Percentiles rank a stretch among this genome's conserved stretches.
Evolutionary conservation across 2,329 filamentous ascomycete species (phyloP).

Genomic region (Colletotrichum orchidophilum): DNA sequence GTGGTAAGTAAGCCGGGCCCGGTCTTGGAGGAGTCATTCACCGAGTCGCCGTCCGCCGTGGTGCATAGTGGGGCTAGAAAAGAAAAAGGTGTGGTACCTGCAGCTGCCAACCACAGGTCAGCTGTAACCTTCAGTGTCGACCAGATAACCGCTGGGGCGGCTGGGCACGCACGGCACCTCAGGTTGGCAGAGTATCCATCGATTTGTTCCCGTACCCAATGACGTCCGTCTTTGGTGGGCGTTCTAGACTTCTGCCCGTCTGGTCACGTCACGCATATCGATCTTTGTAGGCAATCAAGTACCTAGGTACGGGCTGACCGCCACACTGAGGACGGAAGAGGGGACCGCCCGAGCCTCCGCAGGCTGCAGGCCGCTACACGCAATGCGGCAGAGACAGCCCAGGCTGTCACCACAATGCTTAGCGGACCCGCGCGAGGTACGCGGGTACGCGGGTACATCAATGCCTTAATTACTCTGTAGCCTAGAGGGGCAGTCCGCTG

Average conservation of each 20-base stretch:
- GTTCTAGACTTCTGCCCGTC: background rate
- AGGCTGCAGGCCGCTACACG: background rate
- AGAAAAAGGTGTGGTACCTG: background rate
- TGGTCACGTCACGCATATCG: background rate
- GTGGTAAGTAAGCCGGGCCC: background rate
- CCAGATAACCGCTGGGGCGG: background rate
- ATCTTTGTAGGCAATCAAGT: background rate
- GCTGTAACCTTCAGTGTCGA: background rate
- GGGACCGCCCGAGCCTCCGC: conserved; percentile 12
- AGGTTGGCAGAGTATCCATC: background rate
- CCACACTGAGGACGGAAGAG: conserved; percentile 10
- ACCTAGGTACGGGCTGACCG: conserved; percentile 8
- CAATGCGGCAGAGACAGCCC: background rate
- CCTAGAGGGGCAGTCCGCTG: conserved; percentile 19
- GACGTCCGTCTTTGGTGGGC: conserved; percentile 18
- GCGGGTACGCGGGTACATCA: background rate
- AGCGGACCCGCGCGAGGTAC: background rate
- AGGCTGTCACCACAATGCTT: background rate
- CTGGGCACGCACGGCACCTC: background rate
- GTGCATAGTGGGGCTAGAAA: background rate
- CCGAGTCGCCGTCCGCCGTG: conserved; percentile 9
- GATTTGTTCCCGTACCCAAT: conserved; percentile 9
- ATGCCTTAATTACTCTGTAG: conserved; percentile 23
- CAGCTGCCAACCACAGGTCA: background rate
- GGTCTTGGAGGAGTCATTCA: conserved; percentile 23